Base-by-base conservation (phyloP, 352 stramenopile species). In the Phytopythium mirpurense region DNA sequence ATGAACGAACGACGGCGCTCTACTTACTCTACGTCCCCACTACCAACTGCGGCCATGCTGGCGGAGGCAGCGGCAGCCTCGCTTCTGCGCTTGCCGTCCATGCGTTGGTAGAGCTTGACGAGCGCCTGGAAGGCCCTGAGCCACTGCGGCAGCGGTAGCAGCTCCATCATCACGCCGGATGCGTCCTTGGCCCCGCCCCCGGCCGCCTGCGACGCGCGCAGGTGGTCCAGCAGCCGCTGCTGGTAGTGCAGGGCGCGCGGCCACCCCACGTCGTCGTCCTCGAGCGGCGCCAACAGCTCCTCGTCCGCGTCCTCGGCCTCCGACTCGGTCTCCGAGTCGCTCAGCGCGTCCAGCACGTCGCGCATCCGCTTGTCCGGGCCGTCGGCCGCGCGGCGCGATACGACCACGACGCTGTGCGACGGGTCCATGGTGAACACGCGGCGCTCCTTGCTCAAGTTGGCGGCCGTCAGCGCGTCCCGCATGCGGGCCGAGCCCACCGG, bases 361-460 rank as follows among this genome's bases (percentile, higher is more conserved):
- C 70, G 64, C 5, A 91, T 58, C 15, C 72, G 68, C 1, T 45
- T 48, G 24, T 78, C 74, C 2, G 72, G 40, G 16, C 60, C 52
- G 36, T 72, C 70, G 6, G 69, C 53, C 7, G 51, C 62, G 7
- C 56, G 51, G 41, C 57, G 56, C 0, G 78, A 84, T 10, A 91
- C 62, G 18, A 91, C 65, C 10, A 86, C 74, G 0, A 86, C 80
- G 41, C 74, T 80, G 56, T 91, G 80, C 7, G 78, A 60, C n/a
- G 76, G 72, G 31, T 91, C 80, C 27, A 87, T 53, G 23, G 84
- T 82, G 42, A 86, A 88, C 27, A 87, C 42, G 1, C 80, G 76
- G 0, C 78, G 67, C 45, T 91, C 80, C 49, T 89, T 91, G 59
- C 65, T 75, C 35, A 87, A 27, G 29, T 83, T 86, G 0, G 74